Percentiles rank a stretch among this genome's conserved stretches.
Conservation (phyloP, 2,329 filamentous ascomycete genomes). For the Aureobasidium lini region DNA sequence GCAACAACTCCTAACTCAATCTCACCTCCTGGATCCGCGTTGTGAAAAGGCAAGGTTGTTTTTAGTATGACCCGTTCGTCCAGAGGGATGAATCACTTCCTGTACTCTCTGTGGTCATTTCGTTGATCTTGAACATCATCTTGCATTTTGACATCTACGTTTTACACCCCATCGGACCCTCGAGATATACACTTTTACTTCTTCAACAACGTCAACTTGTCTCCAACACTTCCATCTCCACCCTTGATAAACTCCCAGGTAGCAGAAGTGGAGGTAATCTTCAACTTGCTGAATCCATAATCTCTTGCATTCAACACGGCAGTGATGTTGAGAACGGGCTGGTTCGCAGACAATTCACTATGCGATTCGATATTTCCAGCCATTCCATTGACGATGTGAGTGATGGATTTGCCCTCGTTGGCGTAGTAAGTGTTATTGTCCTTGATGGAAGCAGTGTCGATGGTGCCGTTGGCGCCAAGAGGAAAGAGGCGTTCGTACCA, state of each 20-base stretch:
- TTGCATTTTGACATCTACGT: too few relatives aligned
- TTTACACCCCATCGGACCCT: too few relatives aligned
- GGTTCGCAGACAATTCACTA: conserved; percentile 30
- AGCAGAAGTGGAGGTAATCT: conserved; percentile 32
- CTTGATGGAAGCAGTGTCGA: conserved; percentile 36
- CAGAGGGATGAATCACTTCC: too few relatives aligned
- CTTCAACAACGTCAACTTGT: conserved; percentile 33
- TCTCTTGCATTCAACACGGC: conserved; percentile 38
- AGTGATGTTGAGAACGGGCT: conserved; percentile 36
- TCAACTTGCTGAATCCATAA: conserved; percentile 44
- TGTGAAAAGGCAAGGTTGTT: too few relatives aligned
- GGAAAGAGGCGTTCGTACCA: conserved; percentile 41
- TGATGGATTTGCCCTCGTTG: conserved; percentile 42
- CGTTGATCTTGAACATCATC: too few relatives aligned
- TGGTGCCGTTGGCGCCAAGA: conserved; percentile 32
- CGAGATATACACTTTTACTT: conserved; percentile 16
- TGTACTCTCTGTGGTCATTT: too few relatives aligned
- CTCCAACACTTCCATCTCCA: conserved; percentile 32
- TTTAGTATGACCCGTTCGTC: too few relatives aligned
- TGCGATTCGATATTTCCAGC: conserved; percentile 48
- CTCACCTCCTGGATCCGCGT: too few relatives aligned
- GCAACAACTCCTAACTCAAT: too few relatives aligned
- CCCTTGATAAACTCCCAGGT: conserved; percentile 43
- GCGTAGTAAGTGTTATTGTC: conserved; percentile 43
- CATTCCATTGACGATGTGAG: conserved; percentile 47